phyloP scores from a whole-genome alignment of 2,329 filamentous ascomycete species.

The Amphichorda felina region DNA sequence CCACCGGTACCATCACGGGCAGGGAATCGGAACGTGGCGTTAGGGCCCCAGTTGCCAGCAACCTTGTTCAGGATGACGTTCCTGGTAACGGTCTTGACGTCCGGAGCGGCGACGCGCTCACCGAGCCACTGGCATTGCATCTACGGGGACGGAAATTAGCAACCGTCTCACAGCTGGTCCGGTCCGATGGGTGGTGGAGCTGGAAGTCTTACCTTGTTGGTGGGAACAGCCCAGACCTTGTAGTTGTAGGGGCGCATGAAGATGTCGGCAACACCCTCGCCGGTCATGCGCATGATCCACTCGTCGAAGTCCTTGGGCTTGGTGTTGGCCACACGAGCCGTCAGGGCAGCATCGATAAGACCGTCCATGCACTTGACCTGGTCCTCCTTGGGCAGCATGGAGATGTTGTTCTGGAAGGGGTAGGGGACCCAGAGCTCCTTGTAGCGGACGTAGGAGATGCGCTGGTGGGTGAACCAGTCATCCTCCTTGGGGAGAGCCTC shows the following conservation, averaged over 20 bases:
- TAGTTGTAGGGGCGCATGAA: constrained; percentile 99
- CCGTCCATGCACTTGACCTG: constrained; percentile 91
- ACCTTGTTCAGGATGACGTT: constrained; percentile 96
- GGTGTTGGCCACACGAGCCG: constrained; percentile 72
- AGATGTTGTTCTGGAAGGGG: constrained; percentile 99
- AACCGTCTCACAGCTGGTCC: not conserved
- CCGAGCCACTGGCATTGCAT: constrained; percentile 99
- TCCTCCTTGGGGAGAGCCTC: constrained; percentile 88
- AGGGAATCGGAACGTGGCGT: constrained; percentile 97
- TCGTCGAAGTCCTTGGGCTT: constrained; percentile 98
- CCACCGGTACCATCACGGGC: constrained; percentile 90
- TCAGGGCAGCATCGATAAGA: constrained; percentile 87
- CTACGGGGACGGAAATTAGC: constrained; percentile 29
- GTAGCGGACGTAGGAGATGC: constrained; percentile 98
- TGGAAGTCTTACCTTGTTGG: constrained; percentile 88
- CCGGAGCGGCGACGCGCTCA: constrained; percentile 93
- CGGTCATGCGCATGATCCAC: constrained; percentile 92
- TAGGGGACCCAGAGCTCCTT: constrained; percentile 95
- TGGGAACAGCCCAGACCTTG: constrained; percentile 99
- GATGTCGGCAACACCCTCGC: constrained; percentile 76
- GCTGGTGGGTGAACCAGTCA: constrained; percentile 97
- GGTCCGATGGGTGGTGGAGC: constrained; percentile 8
- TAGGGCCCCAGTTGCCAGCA: constrained; percentile 95
- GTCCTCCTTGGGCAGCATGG: constrained; percentile 93
- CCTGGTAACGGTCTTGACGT: constrained; percentile 84